A percentile compares a stretch with the other conserved stretches of the same genome.
Evolutionary conservation across 192 early-diverging fungal species (phyloP).

Genomic region (Coemansia sp.): DNA sequence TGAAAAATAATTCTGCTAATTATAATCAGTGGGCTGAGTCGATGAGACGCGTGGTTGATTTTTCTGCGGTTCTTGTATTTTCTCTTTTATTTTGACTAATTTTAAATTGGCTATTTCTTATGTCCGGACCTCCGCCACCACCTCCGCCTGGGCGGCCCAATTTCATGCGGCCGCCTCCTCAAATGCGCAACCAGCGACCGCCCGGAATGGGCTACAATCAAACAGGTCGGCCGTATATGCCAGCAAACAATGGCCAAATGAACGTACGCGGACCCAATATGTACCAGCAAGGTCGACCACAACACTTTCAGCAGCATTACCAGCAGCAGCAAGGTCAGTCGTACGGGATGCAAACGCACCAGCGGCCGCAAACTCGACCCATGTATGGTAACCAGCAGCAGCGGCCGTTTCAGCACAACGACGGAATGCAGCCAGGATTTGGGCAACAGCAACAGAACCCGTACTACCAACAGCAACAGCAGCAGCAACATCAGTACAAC

Average conservation of each 20-base stretch:
- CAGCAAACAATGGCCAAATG: slow-evolving; percentile 23
- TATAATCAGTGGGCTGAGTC: no score
- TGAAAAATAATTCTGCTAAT: no score
- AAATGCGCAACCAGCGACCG: slow-evolving; percentile 15
- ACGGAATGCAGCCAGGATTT: not conserved
- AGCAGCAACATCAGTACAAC: slow-evolving; percentile 19
- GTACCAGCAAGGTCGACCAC: not conserved
- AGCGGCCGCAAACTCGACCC: slow-evolving; percentile 11
- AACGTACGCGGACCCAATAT: slow-evolving; percentile 19
- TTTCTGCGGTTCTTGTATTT: no score
- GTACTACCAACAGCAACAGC: slow-evolving; percentile 22
- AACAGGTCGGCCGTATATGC: slow-evolving; percentile 21
- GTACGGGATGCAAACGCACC: slow-evolving; percentile 17
- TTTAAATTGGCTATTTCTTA: slow-evolving; percentile 1
- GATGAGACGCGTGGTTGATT: no score
- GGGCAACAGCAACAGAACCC: not conserved
- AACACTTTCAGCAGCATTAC: not conserved
- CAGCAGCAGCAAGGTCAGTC: slow-evolving; percentile 9
- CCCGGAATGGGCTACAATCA: slow-evolving; percentile 21
- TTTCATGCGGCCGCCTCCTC: slow-evolving; percentile 9
- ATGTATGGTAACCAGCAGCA: slow-evolving; percentile 10
- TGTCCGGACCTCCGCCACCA: slow-evolving; percentile 22
- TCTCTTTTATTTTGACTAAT: no score
- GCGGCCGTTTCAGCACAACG: not conserved
- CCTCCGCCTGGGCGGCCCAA: slow-evolving; percentile 16